Conservation (phyloP, 768 basidiomycete species). For the Dacryopinax spathularia region DNA sequence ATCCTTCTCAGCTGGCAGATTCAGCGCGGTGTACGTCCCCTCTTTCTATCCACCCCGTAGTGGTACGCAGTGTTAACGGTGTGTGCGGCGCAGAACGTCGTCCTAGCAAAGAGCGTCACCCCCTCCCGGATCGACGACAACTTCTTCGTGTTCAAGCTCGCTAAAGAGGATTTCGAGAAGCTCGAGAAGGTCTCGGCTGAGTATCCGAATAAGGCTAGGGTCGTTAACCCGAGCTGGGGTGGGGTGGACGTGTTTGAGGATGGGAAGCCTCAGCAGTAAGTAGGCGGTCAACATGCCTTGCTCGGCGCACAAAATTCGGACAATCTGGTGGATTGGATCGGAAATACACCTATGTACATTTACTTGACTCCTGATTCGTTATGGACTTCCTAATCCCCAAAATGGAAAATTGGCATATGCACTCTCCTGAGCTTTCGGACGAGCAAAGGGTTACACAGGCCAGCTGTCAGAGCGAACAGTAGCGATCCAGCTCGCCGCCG, state of each 20-base stretch:
- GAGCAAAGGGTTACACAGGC: neutral
- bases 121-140: conserved; percentile 56
- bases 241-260: neutral
- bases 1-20: conserved; percentile 64
- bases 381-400: no score
- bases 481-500: conserved; percentile 29
- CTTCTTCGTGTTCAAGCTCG: conserved; percentile 19
- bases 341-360: neutral
- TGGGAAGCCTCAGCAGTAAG: neutral
- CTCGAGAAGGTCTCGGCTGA: neutral
- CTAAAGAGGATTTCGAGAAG: neutral
- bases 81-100: conserved; percentile 32
- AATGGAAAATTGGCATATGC: no score
- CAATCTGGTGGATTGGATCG: neutral
- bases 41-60: neutral
- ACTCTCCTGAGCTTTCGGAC: neutral
- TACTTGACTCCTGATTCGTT: neutral
- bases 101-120: conserved; percentile 65
- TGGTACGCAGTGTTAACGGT: neutral
- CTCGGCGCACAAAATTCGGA: neutral
- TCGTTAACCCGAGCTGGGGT: neutral
- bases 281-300: no score
- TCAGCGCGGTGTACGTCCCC: conserved; percentile 37
- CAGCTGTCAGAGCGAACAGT: conserved; percentile 21
- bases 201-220: neutral